Percentiles rank a stretch among this genome's conserved stretches.
These are phyloP conservation scores for Saturnispora saitoi DNA, from an alignment of 805 yeast species.

Conservation along the genomic window DNA sequence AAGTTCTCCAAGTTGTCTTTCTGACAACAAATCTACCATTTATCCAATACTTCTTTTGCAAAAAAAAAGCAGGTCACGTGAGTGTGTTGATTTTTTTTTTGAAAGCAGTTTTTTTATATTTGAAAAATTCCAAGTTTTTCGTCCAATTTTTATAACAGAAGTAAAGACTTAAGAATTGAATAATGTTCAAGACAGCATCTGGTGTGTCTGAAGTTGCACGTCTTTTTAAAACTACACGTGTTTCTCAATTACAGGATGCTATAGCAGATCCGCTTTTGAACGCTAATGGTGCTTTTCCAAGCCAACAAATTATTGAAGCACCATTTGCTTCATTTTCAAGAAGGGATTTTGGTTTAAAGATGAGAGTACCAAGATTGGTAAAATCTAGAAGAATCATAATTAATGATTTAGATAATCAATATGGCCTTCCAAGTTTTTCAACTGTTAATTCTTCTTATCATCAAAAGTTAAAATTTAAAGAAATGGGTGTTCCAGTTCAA, in stretches of 20 bases:
- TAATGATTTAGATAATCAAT: conserved; percentile 59
- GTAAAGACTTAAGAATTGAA: neutral
- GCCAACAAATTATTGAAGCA: conserved; percentile 67
- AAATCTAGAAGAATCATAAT: conserved; percentile 52
- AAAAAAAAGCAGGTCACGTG: conserved; percentile 2
- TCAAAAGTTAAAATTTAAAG: conserved; percentile 60
- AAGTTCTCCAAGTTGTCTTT: conserved; percentile 21
- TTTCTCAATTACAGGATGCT: conserved; percentile 29
- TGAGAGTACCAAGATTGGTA: conserved; percentile 54
- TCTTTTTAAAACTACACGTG: conserved; percentile 24
- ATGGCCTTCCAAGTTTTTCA: conserved; percentile 65
- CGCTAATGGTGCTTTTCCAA: conserved; percentile 36
- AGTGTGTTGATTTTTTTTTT: neutral
- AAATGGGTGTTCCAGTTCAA: conserved; percentile 46
- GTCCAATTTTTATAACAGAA: neutral
- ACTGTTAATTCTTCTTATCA: conserved; percentile 50
- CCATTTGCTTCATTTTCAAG: conserved; percentile 53
- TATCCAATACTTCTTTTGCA: neutral
- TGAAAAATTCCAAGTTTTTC: neutral
- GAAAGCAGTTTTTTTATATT: neutral
- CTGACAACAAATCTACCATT: conserved; percentile 1
- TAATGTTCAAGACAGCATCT: conserved; percentile 19
- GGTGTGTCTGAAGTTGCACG: conserved; percentile 22
- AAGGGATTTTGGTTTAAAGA: conserved; percentile 72
- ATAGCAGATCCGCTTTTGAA: conserved; percentile 22